phyloP scores from a whole-genome alignment of 2,329 filamentous ascomycete genomes.

The Diplocarpon rosae region DNA sequence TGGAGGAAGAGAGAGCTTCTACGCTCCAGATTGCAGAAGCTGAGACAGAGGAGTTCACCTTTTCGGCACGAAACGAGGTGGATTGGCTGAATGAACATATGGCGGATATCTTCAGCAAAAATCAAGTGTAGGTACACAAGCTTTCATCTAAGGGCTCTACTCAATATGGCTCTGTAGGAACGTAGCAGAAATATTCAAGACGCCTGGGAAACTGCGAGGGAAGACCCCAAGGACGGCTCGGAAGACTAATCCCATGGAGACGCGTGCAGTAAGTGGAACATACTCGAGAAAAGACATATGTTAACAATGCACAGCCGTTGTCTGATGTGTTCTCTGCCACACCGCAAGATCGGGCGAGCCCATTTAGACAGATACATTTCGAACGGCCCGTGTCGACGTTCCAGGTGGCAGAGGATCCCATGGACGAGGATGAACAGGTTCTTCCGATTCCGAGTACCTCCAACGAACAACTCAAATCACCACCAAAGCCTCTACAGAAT shows the following conservation, averaged over 20 bases:
- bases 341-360: conserved; percentile 37
- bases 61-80: conserved; percentile 83
- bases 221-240: conserved; percentile 67
- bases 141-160: conserved; percentile 5
- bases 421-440: conserved; percentile 7
- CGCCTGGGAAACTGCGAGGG: conserved; percentile 70
- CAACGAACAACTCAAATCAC: conserved; percentile 10
- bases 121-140: conserved; percentile 61
- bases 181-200: conserved; percentile 92
- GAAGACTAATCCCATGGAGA: conserved; percentile 46
- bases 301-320: conserved; percentile 38
- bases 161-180: conserved; percentile 46
- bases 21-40: conserved; percentile 64
- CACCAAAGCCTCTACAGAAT: conserved; percentile 25
- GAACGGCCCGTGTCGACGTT: conserved; percentile 36
- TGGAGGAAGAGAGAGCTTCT: conserved; percentile 71
- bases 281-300: background rate
- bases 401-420: conserved; percentile 42
- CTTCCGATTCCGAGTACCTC: conserved; percentile 6
- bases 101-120: conserved; percentile 80
- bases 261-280: conserved; percentile 47
- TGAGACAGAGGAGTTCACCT: conserved; percentile 88
- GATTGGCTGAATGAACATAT: conserved; percentile 99
- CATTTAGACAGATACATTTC: conserved; percentile 28
- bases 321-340: conserved; percentile 48